A percentile compares a stretch with the other conserved stretches of the same genome.
Evolutionary conservation across 345 rosid genomes (phyloP).

Genomic region (Lenwebbia sp.): DNA sequence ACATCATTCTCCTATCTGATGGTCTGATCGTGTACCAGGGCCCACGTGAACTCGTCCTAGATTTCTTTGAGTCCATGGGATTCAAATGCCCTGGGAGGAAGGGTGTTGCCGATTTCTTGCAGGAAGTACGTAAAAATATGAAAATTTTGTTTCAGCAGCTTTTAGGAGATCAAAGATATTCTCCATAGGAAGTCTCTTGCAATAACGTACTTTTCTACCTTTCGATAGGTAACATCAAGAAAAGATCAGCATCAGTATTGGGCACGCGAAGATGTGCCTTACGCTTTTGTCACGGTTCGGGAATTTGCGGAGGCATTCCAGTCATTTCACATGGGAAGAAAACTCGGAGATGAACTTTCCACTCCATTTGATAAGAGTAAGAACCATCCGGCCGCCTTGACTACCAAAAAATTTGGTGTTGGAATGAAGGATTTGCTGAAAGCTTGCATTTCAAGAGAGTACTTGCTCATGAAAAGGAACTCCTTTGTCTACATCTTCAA

Average conservation of each 20-base stretch:
- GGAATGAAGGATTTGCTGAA: conserved; percentile 35
- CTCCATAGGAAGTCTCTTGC: neutral
- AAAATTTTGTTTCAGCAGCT: neutral
- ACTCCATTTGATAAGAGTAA: conserved; percentile 33
- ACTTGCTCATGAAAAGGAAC: conserved; percentile 56
- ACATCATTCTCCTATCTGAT: conserved; percentile 55
- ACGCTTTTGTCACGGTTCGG: conserved; percentile 33
- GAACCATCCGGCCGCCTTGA: conserved; percentile 53
- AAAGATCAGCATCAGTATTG: conserved; percentile 72
- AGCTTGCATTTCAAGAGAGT: conserved; percentile 44
- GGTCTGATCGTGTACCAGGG: conserved; percentile 66
- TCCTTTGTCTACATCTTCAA: conserved; percentile 42
- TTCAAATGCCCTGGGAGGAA: conserved; percentile 69
- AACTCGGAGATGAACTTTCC: conserved; percentile 27
- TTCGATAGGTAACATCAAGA: conserved; percentile 49
- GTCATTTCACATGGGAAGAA: conserved; percentile 22
- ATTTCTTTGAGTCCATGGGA: conserved; percentile 51
- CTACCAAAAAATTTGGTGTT: conserved; percentile 37
- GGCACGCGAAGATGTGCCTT: conserved; percentile 32
- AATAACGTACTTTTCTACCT: neutral
- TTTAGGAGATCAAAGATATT: neutral
- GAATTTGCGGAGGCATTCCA: conserved; percentile 49
- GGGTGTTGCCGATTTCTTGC: conserved; percentile 72
- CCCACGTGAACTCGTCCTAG: conserved; percentile 43
- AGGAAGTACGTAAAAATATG: conserved; percentile 39